Base-by-base conservation (phyloP, 2,329 filamentous ascomycete species). In the Bipolaris sorokiniana region DNA sequence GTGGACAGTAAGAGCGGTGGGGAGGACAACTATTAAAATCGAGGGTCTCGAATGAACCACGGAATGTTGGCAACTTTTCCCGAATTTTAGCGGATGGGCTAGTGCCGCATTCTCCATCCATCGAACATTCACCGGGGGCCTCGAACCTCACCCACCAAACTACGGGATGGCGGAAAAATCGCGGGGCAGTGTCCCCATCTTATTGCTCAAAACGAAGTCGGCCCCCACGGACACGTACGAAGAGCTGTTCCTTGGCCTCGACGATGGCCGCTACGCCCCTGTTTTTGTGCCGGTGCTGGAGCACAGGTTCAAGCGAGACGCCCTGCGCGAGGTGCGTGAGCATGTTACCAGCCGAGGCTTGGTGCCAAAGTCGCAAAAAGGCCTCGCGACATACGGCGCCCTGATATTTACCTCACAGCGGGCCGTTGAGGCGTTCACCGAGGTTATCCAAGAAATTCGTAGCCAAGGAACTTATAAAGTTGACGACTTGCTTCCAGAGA, bases 331-430 rank as follows among this genome's bases (percentile, higher is more conserved):
- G 41, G 76, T 92, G 20, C 79, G 79, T 28, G 68, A 75, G 3
- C 70, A 87, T 15, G 80, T 93, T 20, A 69, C 73, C 59, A 69
- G 68, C 40, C 76, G 78, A 42, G 77, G 76, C 23, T 78, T 82
- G 58, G 70, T 68, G 13, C 60, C 63, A 31, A 56, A 46, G 41
- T 44, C 54, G 26, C 49, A 64, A 33, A 50, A 61, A 5, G 57
- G 62, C 18, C 56, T 67, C 7, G 69, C 68, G 13, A 74, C 76
- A 51, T 94, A 91, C 69, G 90, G 90, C 5, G 91, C 90, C n/a
- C 78, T 94, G 56, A 88, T 95, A 48, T 94, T 95, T 71, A 95
- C 91, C 1, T 93, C 90, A 7, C 91, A 95, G 73, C 84, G 91
- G 47, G 90, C 91, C 1, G 91, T 95, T 2, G 91, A 95, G 72